Conservation (phyloP, 352 stramenopile genomes). For the Globisporangium mamillatum region DNA sequence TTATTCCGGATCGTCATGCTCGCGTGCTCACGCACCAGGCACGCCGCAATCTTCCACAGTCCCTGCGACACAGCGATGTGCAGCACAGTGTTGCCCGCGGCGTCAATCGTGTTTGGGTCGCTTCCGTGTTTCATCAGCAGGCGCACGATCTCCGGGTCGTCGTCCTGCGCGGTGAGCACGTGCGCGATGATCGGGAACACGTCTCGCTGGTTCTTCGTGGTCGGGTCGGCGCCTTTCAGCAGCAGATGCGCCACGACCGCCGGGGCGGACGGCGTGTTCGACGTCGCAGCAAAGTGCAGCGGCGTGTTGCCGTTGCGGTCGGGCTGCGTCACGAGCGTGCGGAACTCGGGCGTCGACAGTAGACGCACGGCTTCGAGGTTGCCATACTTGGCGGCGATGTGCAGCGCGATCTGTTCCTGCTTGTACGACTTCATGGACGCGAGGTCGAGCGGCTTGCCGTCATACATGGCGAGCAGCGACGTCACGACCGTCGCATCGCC, state of each 20-base stretch:
- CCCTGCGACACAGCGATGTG: conserved; percentile 77
- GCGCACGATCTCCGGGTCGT: conserved; percentile 66
- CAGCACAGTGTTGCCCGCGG: conserved; percentile 69
- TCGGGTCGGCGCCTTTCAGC: conserved; percentile 50
- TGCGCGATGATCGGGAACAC: conserved; percentile 80
- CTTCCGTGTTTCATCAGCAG: conserved; percentile 75
- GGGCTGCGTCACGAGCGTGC: conserved; percentile 49
- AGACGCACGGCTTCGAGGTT: conserved; percentile 57
- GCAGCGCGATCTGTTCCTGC: conserved; percentile 75
- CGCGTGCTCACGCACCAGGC: conserved; percentile 59
- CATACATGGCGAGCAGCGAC: conserved; percentile 79
- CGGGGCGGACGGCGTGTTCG: conserved; percentile 35
- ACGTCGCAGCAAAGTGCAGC: conserved; percentile 79
- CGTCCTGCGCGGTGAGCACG: conserved; percentile 63
- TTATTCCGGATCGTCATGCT: conserved; percentile 79
- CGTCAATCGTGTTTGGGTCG: conserved; percentile 73
- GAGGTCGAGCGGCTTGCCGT: conserved; percentile 66
- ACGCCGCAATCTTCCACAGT: conserved; percentile 70
- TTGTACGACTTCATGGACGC: conserved; percentile 62
- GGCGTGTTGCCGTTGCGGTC: conserved; percentile 83
- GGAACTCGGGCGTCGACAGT: conserved; percentile 54
- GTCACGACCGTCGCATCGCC: conserved; percentile 63
- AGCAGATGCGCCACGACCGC: conserved; percentile 66
- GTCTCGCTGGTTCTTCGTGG: conserved; percentile 64
- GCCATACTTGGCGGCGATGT: conserved; percentile 81